These are phyloP conservation scores for Paratinospora sagittata DNA, from an alignment of 164 flowering plant species.

Conservation along the genomic window DNA sequence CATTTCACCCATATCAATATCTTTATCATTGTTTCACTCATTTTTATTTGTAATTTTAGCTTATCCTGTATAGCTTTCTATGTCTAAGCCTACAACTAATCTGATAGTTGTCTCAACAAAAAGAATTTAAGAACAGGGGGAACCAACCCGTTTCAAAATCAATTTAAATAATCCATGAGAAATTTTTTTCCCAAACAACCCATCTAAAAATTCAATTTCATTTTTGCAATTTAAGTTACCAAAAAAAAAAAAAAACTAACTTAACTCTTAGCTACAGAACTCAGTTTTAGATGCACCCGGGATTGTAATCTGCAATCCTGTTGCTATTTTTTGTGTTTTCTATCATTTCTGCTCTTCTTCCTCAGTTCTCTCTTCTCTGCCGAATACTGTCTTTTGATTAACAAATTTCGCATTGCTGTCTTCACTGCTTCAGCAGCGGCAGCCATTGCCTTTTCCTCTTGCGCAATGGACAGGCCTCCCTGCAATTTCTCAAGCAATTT, in stretches of 20 bases:
- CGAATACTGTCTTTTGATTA: conserved; percentile 70
- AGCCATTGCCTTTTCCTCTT: conserved; percentile 32
- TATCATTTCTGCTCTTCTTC: conserved; percentile 79
- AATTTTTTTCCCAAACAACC: too few relatives aligned
- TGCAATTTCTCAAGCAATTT: conserved; percentile 66
- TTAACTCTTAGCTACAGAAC: neutral
- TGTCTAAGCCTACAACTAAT: too few relatives aligned
- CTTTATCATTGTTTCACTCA: too few relatives aligned
- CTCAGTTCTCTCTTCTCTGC: conserved; percentile 61
- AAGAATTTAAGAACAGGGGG: too few relatives aligned
- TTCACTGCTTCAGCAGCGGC: conserved; percentile 78
- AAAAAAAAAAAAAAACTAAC: neutral
- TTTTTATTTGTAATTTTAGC: too few relatives aligned
- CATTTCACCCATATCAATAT: too few relatives aligned
- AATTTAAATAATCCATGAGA: too few relatives aligned
- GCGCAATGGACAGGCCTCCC: conserved; percentile 47
- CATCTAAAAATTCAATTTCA: too few relatives aligned
- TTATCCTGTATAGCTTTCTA: too few relatives aligned
- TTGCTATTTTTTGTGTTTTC: conserved; percentile 38
- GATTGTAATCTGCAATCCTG: neutral
- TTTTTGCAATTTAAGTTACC: neutral
- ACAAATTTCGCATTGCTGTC: conserved; percentile 61
- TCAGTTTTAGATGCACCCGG: neutral
- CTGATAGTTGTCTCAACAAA: too few relatives aligned
- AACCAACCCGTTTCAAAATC: too few relatives aligned